Percentiles rank a stretch among this genome's conserved stretches.
Conservation (phyloP, 2,329 filamentous ascomycete species). For the Trichophyton mentagrophytes region DNA sequence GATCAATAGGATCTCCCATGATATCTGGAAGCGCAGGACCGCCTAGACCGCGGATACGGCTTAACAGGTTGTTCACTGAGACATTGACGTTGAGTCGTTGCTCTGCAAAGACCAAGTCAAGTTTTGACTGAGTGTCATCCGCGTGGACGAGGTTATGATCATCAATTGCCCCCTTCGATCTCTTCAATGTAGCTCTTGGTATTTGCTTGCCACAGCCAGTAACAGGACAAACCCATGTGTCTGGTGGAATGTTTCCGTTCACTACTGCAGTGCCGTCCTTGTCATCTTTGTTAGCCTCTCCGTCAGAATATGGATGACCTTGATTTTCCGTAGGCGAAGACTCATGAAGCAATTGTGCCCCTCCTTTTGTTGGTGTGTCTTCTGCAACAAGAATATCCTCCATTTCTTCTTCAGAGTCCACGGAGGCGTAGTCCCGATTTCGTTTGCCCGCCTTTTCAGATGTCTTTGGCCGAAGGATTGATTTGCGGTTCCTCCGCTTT, state of each 20-base stretch:
- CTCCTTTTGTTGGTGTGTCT: conserved; percentile 25
- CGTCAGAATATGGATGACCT: conserved; percentile 18
- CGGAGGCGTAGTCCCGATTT: conserved; percentile 22
- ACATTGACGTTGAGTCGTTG: conserved; percentile 23
- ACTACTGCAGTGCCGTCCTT: neutral
- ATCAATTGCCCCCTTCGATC: conserved; percentile 22
- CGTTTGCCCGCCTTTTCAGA: conserved; percentile 33
- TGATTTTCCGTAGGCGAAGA: conserved; percentile 21
- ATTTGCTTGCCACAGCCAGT: conserved; percentile 23
- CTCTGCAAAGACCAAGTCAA: conserved; percentile 26
- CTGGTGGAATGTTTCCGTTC: conserved; percentile 14
- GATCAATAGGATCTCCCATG: neutral
- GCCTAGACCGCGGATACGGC: conserved; percentile 17
- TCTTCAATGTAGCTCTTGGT: conserved; percentile 22
- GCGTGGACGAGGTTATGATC: conserved; percentile 25
- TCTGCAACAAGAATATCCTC: conserved; percentile 21
- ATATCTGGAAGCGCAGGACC: neutral
- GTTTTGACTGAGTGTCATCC: conserved; percentile 24
- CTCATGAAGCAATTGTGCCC: conserved; percentile 24
- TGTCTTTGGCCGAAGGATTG: conserved; percentile 33
- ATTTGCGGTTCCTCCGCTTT: conserved; percentile 28
- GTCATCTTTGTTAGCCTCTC: conserved; percentile 4
- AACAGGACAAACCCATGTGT: conserved; percentile 25
- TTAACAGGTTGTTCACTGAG: conserved; percentile 24
- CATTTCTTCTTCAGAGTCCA: conserved; percentile 21